Evolutionary conservation across 306 rosid genomes (phyloP), one percentile per base, ranked within the genome.

Genomic region (Cyclanthera cordifolia): DNA sequence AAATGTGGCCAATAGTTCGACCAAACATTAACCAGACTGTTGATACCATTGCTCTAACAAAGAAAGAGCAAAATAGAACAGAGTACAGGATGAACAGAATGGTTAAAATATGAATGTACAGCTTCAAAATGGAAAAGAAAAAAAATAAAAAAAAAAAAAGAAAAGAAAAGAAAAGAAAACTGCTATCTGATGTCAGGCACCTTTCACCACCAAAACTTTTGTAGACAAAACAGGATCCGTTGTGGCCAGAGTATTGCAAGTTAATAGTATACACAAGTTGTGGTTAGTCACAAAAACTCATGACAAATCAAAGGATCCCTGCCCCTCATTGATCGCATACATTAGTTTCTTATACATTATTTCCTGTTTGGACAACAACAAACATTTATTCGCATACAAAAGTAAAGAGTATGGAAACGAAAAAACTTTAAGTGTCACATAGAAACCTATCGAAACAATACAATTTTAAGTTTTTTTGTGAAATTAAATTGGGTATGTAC

Each of bases 281-380:
- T 64, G 71, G 71, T 66, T 66, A 66, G 71, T 66, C 79, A 82
- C 72, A 70, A 83, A 75, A 80, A 73, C 85, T 94, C 97, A 94
- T 77, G 99, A 94, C 74, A 94, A 80, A 82, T 94, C 99, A 27
- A 94, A 94, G 57, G 99, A 94, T 77, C 99, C 99, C 81, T 90
- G 99, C 81, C 99, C 99, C 85, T 94, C 99, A 59, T 68, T 86
- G 89, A 94, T 90, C 72, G 99, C 99, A 82, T 86, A 94, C 63
- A 90, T 83, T 71, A 94, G 91, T 83, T 90, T 94, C 95, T 88
- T 90, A 86, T 16, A 80, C 99, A 94, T 94, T 56, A 94, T 83
- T 81, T 90, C 96, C 99, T 94, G 96, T 73, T 69, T 60, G 6
- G 43, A 66, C 55, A 66, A 66, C 43, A 66, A 6, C 55, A 7